Evolutionary conservation across 1,139 yeast genomes (phyloP).

Genomic region (Hyphopichia buzzinii): DNA sequence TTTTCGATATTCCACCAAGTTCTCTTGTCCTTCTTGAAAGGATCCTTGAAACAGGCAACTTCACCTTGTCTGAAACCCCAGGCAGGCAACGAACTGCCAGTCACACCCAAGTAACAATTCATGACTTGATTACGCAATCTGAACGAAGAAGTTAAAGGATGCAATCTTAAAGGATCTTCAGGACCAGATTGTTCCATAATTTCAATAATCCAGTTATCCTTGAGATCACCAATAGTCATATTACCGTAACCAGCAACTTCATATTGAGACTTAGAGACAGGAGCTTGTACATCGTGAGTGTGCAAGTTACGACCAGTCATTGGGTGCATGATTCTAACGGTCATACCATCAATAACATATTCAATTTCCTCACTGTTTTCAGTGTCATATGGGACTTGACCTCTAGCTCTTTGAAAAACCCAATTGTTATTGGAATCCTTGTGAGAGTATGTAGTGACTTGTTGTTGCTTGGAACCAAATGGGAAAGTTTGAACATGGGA

Average conservation of each 20-base stretch:
- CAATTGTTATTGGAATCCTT: slow-evolving; percentile 91
- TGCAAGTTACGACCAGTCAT: slow-evolving; percentile 88
- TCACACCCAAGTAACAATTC: slow-evolving; percentile 84
- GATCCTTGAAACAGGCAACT: slow-evolving; percentile 77
- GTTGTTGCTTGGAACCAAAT: slow-evolving; percentile 95
- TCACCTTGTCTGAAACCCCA: slow-evolving; percentile 99
- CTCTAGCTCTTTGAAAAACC: slow-evolving; percentile 77
- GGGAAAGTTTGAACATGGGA: slow-evolving; percentile 94
- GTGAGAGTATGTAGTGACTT: slow-evolving; percentile 90
- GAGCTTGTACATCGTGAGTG: slow-evolving; percentile 81
- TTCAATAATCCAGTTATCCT: slow-evolving; percentile 94
- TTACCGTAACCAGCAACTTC: slow-evolving; percentile 97
- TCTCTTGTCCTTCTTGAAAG: slow-evolving; percentile 82
- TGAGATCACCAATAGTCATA: slow-evolving; percentile 77
- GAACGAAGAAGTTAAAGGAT: slow-evolving; percentile 84
- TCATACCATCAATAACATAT: slow-evolving; percentile 68
- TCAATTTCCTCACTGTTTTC: slow-evolving; percentile 53
- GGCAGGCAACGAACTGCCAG: slow-evolving; percentile 78
- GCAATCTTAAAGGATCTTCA: slow-evolving; percentile 68
- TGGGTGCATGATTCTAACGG: slow-evolving; percentile 75
- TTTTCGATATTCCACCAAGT: slow-evolving; percentile 98
- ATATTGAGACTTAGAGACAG: slow-evolving; percentile 63
- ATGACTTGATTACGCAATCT: slow-evolving; percentile 67
- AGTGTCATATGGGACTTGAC: slow-evolving; percentile 50
- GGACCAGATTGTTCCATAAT: slow-evolving; percentile 71